A percentile compares a stretch with the other conserved stretches of the same genome.
phyloP scores from a whole-genome alignment of 1,139 yeast genomes.

The Magnusiomyces ingens region DNA sequence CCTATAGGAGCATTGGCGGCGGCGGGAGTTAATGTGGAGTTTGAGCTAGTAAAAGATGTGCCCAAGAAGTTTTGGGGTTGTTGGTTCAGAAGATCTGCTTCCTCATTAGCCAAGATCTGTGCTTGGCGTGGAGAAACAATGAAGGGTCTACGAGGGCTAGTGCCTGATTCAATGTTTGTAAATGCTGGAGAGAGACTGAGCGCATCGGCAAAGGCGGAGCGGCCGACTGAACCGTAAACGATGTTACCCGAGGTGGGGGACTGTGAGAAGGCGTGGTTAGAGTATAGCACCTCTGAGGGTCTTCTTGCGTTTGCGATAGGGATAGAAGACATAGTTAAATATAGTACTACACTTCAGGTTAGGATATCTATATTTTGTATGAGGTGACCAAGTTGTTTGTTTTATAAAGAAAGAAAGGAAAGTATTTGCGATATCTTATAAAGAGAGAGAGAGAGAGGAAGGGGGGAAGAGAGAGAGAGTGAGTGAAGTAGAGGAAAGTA shows the following conservation, averaged over 20 bases:
- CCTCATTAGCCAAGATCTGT: background rate
- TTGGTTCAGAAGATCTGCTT: background rate
- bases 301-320: too few relatives aligned
- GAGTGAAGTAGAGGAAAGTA: too few relatives aligned
- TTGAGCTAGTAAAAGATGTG: too few relatives aligned
- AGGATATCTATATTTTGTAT: too few relatives aligned
- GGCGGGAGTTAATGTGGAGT: too few relatives aligned
- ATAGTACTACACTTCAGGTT: background rate
- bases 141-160: background rate
- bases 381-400: too few relatives aligned
- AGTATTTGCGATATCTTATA: too few relatives aligned
- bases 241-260: conserved; percentile 10
- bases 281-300: background rate
- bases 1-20: too few relatives aligned
- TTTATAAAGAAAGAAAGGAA: too few relatives aligned
- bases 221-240: conserved; percentile 30
- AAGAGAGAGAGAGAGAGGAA: too few relatives aligned
- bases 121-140: conserved; percentile 1
- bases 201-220: conserved; percentile 22
- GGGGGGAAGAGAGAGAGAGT: too few relatives aligned
- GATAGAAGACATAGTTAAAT: too few relatives aligned
- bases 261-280: conserved; percentile 11
- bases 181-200: background rate
- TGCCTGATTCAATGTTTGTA: background rate
- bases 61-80: background rate